A percentile compares a stretch with the other conserved stretches of the same genome.
Evolutionary conservation across 2,329 filamentous ascomycete species (phyloP).

Genomic region (Paecilomyces sp.): DNA sequence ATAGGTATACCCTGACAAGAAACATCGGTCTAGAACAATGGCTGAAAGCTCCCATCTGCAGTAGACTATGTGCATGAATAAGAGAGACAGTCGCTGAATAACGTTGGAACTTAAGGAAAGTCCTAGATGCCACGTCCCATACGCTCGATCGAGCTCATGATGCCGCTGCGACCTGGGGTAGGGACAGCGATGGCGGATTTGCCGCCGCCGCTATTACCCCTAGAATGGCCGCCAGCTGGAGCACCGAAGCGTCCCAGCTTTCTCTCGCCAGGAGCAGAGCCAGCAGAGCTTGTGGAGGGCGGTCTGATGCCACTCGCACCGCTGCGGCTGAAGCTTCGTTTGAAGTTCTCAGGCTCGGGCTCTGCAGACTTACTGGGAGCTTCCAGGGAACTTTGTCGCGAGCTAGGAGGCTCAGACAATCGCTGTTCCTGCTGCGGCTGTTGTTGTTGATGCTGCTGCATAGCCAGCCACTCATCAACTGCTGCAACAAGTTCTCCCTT

Average conservation of each 20-base stretch:
- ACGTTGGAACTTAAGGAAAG: not conserved
- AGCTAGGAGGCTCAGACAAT: conserved; percentile 2
- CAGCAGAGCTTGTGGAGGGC: conserved; percentile 15
- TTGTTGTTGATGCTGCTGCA: conserved; percentile 20
- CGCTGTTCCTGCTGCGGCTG: conserved; percentile 1
- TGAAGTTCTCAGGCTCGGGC: conserved; percentile 6
- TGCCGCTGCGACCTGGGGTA: conserved; percentile 54
- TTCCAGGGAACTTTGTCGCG: conserved; percentile 7
- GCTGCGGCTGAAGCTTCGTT: conserved; percentile 18
- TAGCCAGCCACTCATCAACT: conserved; percentile 40
- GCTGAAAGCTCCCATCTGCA: not conserved
- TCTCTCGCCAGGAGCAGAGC: not conserved
- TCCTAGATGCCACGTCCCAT: conserved; percentile 56
- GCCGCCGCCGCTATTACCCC: conserved; percentile 29
- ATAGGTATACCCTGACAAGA: not conserved
- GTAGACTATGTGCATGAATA: not conserved
- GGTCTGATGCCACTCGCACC: conserved; percentile 24
- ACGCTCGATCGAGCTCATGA: conserved; percentile 80
- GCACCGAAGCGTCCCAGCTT: conserved; percentile 25
- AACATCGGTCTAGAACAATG: not conserved
- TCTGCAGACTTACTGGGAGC: conserved; percentile 7
- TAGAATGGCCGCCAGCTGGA: conserved; percentile 17
- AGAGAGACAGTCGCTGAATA: not conserved
- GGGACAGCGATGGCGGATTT: conserved; percentile 28
- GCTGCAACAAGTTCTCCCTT: conserved; percentile 43